Conservation (phyloP, 2,329 filamentous ascomycete genomes). For the Fusarium temperatum region DNA sequence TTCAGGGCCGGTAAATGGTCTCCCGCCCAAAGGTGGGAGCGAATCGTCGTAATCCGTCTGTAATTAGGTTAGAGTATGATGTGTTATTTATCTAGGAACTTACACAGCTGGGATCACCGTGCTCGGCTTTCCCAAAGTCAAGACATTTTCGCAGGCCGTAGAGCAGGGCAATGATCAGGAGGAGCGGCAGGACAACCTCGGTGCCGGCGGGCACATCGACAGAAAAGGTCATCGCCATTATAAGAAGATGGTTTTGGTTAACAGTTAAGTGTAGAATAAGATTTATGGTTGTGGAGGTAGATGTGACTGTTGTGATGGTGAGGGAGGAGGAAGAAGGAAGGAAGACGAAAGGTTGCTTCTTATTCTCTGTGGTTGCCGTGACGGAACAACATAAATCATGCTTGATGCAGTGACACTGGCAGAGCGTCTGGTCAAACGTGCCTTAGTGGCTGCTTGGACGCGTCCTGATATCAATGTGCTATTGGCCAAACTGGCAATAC, state of each 20-base stretch:
- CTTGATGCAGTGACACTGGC: background rate
- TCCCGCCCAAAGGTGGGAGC: fast-evolving
- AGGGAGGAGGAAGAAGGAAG: background rate
- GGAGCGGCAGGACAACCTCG: no score
- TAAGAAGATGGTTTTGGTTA: no score
- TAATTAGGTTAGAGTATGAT: background rate
- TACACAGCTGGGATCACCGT: background rate
- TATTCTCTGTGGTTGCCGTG: fast-evolving
- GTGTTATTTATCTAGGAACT: fast-evolving
- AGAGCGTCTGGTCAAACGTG: background rate
- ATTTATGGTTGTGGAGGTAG: no score
- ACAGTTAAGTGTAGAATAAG: no score
- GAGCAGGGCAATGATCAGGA: fast-evolving
- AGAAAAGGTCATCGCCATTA: background rate
- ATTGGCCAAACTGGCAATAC: fast-evolving
- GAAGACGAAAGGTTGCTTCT: background rate
- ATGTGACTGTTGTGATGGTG: background rate
- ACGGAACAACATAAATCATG: background rate
- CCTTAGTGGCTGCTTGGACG: fast-evolving
- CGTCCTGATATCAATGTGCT: no score
- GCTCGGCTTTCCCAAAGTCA: no score
- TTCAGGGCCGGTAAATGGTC: fast-evolving
- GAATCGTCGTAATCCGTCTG: fast-evolving
- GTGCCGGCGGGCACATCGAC: no score
- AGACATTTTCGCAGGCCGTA: no score